Evolutionary conservation across 1,139 yeast species (phyloP), one percentile per base, ranked within the genome.

Genomic region (Groenewaldozyma auringiensis): DNA sequence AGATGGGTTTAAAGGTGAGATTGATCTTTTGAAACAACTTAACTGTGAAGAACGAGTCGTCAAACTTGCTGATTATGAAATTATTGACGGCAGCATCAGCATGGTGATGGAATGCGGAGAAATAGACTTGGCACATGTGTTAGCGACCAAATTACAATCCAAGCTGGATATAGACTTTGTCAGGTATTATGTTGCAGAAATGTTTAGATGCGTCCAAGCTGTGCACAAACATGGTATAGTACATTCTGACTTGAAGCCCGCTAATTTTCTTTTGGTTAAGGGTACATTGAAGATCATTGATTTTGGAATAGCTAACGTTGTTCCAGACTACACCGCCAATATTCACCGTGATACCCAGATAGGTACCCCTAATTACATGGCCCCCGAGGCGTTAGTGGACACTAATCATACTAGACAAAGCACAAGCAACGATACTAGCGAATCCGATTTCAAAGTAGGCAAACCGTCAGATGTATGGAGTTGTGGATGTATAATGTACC

Each of bases 401-500:
- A 77, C 78, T 45, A 72, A 66, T 47, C 60, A 58, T 11, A 25
- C 47, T 11, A 44, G 42, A 1, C 34, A 36, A 50, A 55, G 17
- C 35, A 43, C 41, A 11, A 46, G 45, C 14, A 29, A 51, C 58
- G 45, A 44, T 66, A 54, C 40, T n/a, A 34, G 22, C 2, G 38
- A 35, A 3, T 43, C 42, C n/a, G 61, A 75, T 50, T 79, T 82
- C 46, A 85, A 79, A 61, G 95, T 89, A 4, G 97, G 98, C 1
- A 83, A 81, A 58, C 96, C 98, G 0, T 84, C 97, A 1, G 99
- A 92, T 67, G 81, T 94, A 11, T 92, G 98, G 98, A 88, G 97
- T 18, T 84, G 96, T 66, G 99, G 98, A 0, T 88, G 98, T 63
- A 92, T 92, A 3, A 72, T 92, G 2, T 92, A 89, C 65, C 97